phyloP scores from a whole-genome alignment of 345 rosid species.

The Aurinia saxatilis region DNA sequence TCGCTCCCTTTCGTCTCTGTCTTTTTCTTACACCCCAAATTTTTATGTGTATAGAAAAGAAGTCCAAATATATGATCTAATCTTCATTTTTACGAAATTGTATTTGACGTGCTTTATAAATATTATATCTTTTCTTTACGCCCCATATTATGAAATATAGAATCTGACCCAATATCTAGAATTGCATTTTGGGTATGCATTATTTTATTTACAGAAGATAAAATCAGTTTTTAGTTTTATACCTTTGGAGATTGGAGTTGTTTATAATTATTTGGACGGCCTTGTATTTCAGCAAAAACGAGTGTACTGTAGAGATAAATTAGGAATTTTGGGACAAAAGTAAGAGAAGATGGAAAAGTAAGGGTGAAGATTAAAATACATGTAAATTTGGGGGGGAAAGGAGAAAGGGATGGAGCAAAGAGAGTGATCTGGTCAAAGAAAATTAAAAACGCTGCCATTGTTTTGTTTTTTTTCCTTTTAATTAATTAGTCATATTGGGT shows the following conservation, averaged over 20 bases:
- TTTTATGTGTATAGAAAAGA: background rate
- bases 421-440: conserved; percentile 12
- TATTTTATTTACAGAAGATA: background rate
- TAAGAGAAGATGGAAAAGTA: background rate
- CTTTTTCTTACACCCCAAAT: conserved; percentile 18
- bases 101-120: background rate
- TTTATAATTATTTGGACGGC: too few species aligned
- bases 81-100: conserved; percentile 9
- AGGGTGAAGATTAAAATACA: background rate
- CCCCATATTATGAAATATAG: background rate
- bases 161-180: background rate
- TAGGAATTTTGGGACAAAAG: background rate
- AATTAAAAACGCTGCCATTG: conserved; percentile 16
- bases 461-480: conserved; percentile 17
- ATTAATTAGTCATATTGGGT: background rate
- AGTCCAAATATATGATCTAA: background rate
- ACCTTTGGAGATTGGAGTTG: too few species aligned
- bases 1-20: conserved; percentile 21
- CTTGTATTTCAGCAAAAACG: too few species aligned
- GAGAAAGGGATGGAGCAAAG: background rate
- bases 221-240: background rate
- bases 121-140: conserved; percentile 7
- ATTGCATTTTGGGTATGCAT: too few species aligned
- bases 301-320: too few species aligned
- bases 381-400: background rate